These are phyloP conservation scores for Hanseniaspora sp. DNA, from an alignment of 1,139 yeast genomes.

Conservation along the genomic window DNA sequence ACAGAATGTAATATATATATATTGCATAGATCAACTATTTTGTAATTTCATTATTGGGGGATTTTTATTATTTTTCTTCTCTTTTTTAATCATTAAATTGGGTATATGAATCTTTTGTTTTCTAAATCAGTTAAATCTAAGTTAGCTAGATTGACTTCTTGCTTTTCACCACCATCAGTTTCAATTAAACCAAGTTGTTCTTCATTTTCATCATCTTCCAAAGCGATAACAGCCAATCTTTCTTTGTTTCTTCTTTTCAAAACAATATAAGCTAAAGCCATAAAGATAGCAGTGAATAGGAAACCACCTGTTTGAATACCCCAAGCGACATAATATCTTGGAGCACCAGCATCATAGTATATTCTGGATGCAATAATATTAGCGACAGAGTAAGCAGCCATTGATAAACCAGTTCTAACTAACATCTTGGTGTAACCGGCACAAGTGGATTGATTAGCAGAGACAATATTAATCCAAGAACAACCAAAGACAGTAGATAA, in stretches of 20 bases:
- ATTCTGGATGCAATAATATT: slow-evolving; percentile 40
- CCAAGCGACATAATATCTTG: slow-evolving; percentile 42
- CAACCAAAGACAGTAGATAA: slow-evolving; percentile 36
- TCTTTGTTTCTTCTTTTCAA: slow-evolving; percentile 33
- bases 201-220: slow-evolving; percentile 18
- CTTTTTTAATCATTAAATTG: no score
- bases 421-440: slow-evolving; percentile 36
- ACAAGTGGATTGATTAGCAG: slow-evolving; percentile 32
- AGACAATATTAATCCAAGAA: slow-evolving; percentile 36
- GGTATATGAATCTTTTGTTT: slow-evolving; percentile 38
- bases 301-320: slow-evolving; percentile 39
- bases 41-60: background rate
- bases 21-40: no score
- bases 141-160: slow-evolving; percentile 33
- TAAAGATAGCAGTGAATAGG: slow-evolving; percentile 31
- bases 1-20: no score
- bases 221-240: slow-evolving; percentile 24
- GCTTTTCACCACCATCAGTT: slow-evolving; percentile 29
- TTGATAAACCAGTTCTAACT: slow-evolving; percentile 32
- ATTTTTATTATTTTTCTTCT: no score
- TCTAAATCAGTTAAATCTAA: slow-evolving; percentile 41
- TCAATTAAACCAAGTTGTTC: slow-evolving; percentile 27
- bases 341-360: slow-evolving; percentile 35
- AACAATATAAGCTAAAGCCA: slow-evolving; percentile 34
- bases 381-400: slow-evolving; percentile 34